phyloP scores from a whole-genome alignment of 2,329 filamentous ascomycete species.

The Gnomoniopsis smithogilvyi region DNA sequence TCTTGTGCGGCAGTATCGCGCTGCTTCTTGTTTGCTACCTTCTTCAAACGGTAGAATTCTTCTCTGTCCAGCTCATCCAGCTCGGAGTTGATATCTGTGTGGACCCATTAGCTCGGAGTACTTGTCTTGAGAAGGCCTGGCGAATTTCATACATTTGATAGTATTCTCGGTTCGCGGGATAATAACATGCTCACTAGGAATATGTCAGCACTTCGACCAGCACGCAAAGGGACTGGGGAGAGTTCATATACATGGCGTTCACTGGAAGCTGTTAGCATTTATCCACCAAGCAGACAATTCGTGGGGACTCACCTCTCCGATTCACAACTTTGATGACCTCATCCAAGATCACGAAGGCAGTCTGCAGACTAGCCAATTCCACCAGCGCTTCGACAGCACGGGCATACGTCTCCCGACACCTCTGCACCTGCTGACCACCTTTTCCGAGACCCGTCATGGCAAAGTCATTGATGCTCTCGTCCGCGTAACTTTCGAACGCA shows the following conservation, averaged over 20 bases:
- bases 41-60: slow-evolving; percentile 97
- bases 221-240: too few species aligned
- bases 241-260: slow-evolving; percentile 75
- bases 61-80: slow-evolving; percentile 96
- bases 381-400: slow-evolving; percentile 94
- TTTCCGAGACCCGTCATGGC: slow-evolving; percentile 93
- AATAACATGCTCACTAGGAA: slow-evolving; percentile 77
- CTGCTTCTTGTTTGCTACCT: slow-evolving; percentile 84
- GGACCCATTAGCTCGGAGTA: slow-evolving; percentile 4
- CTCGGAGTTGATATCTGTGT: slow-evolving; percentile 88
- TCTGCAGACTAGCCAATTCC: slow-evolving; percentile 92
- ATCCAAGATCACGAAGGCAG: slow-evolving; percentile 95
- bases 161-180: slow-evolving; percentile 98
- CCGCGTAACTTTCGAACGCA: slow-evolving; percentile 85
- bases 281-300: background rate
- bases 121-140: background rate
- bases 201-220: slow-evolving; percentile 21
- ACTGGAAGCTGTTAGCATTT: slow-evolving; percentile 51
- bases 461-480: slow-evolving; percentile 92
- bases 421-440: slow-evolving; percentile 94
- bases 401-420: slow-evolving; percentile 92
- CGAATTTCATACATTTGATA: slow-evolving; percentile 73
- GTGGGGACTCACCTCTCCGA: slow-evolving; percentile 66
- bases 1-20: slow-evolving; percentile 70
- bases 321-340: slow-evolving; percentile 99